Evolutionary conservation across 2,329 filamentous ascomycete species (phyloP).

Genomic region (Trichoderma endophyticum): DNA sequence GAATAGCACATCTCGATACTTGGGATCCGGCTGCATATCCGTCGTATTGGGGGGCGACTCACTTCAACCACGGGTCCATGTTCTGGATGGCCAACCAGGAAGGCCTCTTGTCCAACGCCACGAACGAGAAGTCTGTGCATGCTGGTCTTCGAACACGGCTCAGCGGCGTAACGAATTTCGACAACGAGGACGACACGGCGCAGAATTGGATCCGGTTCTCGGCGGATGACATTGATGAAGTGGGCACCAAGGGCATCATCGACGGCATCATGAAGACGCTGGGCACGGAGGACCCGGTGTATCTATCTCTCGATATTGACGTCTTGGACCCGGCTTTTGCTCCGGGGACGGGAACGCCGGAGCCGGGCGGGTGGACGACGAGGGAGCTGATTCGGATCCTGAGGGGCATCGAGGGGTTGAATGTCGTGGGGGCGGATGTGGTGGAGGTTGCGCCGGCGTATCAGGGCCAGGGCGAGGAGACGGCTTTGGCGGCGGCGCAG

Average conservation of each 20-base stretch:
- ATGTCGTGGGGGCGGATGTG: slow-evolving; percentile 84
- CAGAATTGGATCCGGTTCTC: slow-evolving; percentile 79
- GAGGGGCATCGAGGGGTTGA: slow-evolving; percentile 75
- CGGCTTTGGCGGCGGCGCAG: slow-evolving; percentile 78
- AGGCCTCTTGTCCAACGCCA: slow-evolving; percentile 69
- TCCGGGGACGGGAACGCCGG: slow-evolving; percentile 82
- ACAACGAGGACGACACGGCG: slow-evolving; percentile 67
- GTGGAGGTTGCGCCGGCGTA: slow-evolving; percentile 84
- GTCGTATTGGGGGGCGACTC: slow-evolving; percentile 60
- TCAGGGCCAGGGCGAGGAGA: slow-evolving; percentile 75
- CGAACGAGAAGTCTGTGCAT: slow-evolving; percentile 71
- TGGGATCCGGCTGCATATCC: slow-evolving; percentile 83
- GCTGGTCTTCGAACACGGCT: slow-evolving; percentile 79
- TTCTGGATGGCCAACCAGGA: slow-evolving; percentile 86
- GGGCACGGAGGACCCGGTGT: slow-evolving; percentile 74
- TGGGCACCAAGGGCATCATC: slow-evolving; percentile 70
- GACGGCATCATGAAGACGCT: slow-evolving; percentile 67
- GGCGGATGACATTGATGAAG: slow-evolving; percentile 81
- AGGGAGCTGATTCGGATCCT: slow-evolving; percentile 82
- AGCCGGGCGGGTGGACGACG: slow-evolving; percentile 88
- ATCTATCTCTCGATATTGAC: slow-evolving; percentile 79
- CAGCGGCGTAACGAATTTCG: slow-evolving; percentile 59
- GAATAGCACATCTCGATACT: slow-evolving; percentile 70
- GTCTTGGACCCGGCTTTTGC: slow-evolving; percentile 68
- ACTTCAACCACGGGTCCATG: slow-evolving; percentile 87